A percentile compares a stretch with the other conserved stretches of the same genome.
These are phyloP conservation scores for Stylonectria norvegica DNA, from an alignment of 2,329 filamentous ascomycete genomes.

Conservation along the genomic window DNA sequence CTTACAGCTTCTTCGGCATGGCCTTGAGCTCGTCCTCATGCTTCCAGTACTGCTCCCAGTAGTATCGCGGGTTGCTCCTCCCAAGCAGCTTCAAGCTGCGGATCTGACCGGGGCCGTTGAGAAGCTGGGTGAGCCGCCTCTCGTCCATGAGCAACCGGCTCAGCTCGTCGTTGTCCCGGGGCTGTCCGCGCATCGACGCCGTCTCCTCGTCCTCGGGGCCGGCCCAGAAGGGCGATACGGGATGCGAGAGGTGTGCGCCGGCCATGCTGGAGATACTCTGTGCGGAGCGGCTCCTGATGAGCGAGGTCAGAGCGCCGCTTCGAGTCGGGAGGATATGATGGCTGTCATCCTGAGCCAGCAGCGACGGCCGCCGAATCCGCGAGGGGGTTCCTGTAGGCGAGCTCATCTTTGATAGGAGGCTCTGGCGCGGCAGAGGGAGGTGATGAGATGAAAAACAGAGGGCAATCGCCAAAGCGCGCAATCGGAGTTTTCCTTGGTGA, in stretches of 20 bases:
- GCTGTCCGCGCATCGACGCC: conserved; percentile 18
- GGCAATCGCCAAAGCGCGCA: no score
- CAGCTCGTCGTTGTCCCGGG: conserved; percentile 42
- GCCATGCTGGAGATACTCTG: conserved; percentile 32
- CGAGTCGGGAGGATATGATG: conserved; percentile 35
- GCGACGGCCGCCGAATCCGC: conserved; percentile 29
- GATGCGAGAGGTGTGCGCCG: conserved; percentile 21
- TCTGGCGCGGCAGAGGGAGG: conserved; percentile 4
- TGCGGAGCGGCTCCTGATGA: conserved; percentile 38
- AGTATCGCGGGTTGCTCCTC: conserved; percentile 79
- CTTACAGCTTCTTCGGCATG: conserved; percentile 68
- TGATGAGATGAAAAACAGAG: no score
- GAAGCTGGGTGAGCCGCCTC: conserved; percentile 55
- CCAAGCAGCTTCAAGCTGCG: conserved; percentile 84
- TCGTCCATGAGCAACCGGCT: conserved; percentile 50
- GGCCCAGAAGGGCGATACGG: conserved; percentile 22
- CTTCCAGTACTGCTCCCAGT: conserved; percentile 86
- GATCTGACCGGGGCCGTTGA: conserved; percentile 69
- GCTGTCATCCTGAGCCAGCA: conserved; percentile 32
- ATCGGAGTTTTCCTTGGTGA: no score
- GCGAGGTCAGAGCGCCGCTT: conserved; percentile 36
- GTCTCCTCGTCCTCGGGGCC: conserved; percentile 33
- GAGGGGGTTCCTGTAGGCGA: conserved; percentile 27
- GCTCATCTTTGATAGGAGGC: conserved; percentile 25
- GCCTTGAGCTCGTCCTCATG: conserved; percentile 67